A percentile compares a stretch with the other conserved stretches of the same genome.
These are phyloP conservation scores for Phytophthora megakarya DNA, from an alignment of 352 stramenopile species.

Conservation along the genomic window DNA sequence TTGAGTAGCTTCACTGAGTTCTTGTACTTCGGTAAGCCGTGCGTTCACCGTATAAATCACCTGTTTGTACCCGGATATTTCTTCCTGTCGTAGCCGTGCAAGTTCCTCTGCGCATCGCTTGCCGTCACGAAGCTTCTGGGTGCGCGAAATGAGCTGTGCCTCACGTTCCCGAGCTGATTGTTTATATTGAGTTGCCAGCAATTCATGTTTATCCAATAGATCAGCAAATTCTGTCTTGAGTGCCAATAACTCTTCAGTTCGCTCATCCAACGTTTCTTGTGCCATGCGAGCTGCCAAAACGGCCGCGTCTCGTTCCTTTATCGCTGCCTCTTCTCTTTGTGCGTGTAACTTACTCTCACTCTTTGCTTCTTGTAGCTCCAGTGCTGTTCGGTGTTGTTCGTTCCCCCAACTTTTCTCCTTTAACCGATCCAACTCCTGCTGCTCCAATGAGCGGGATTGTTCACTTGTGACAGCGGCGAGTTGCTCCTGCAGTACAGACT, in stretches of 20 bases:
- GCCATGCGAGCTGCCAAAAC: conserved; percentile 34
- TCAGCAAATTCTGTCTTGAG: conserved; percentile 73
- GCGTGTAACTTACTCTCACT: conserved; percentile 46
- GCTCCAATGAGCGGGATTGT: conserved; percentile 36
- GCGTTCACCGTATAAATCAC: conserved; percentile 68
- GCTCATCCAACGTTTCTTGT: conserved; percentile 43
- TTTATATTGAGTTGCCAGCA: conserved; percentile 45
- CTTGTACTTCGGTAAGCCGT: conserved; percentile 59
- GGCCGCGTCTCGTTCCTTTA: conserved; percentile 55
- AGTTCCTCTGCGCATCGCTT: conserved; percentile 64
- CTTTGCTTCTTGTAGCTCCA: conserved; percentile 52
- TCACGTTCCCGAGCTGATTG: conserved; percentile 45
- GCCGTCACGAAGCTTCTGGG: conserved; percentile 44
- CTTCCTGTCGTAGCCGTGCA: conserved; percentile 46
- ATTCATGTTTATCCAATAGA: conserved; percentile 60
- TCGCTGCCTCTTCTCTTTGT: conserved; percentile 52
- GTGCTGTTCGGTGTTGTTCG: conserved; percentile 33
- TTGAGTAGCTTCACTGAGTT: conserved; percentile 35
- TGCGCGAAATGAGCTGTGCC: conserved; percentile 34
- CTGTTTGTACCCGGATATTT: conserved; percentile 66
- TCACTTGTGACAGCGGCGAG: conserved; percentile 40
- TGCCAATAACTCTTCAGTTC: conserved; percentile 52
- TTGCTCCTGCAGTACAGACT: conserved; percentile 46
- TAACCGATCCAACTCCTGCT: conserved; percentile 43
- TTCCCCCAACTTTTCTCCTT: conserved; percentile 42